phyloP scores from a whole-genome alignment of 2,329 filamentous ascomycete genomes.

The Penicillium sumatraense region DNA sequence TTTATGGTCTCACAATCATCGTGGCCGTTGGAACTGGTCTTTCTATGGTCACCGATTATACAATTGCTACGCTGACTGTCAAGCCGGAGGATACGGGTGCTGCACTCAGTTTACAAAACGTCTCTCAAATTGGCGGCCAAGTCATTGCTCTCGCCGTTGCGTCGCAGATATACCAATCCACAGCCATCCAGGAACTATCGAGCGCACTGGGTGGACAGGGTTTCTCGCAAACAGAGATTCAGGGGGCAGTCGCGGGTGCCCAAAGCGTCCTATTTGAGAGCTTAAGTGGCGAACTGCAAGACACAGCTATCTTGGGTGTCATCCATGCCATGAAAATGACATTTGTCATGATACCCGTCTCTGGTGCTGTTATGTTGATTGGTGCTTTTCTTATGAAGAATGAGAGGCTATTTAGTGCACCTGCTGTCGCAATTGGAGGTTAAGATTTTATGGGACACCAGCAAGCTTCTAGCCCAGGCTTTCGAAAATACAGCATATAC shows the following conservation, averaged over 20 bases:
- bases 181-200: conserved; percentile 29
- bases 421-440: background rate
- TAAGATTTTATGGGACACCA: background rate
- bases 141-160: conserved; percentile 9
- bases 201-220: conserved; percentile 32
- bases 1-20: background rate
- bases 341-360: background rate
- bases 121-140: conserved; percentile 8
- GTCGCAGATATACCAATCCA: conserved; percentile 19
- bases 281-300: background rate
- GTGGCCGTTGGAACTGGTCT: background rate
- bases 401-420: background rate
- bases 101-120: conserved; percentile 7
- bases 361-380: background rate
- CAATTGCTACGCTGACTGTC: background rate
- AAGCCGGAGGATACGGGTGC: background rate
- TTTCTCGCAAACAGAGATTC: conserved; percentile 33
- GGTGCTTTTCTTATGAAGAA: background rate
- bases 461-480: too few species aligned
- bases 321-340: background rate
- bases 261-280: conserved; percentile 37
- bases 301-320: background rate
- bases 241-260: conserved; percentile 36
- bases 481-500: too few species aligned
- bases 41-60: background rate